Percentiles rank a stretch among this genome's conserved stretches.
Conservation (phyloP, 2,329 filamentous ascomycete species). For the Chaetomiaceae sp. region DNA sequence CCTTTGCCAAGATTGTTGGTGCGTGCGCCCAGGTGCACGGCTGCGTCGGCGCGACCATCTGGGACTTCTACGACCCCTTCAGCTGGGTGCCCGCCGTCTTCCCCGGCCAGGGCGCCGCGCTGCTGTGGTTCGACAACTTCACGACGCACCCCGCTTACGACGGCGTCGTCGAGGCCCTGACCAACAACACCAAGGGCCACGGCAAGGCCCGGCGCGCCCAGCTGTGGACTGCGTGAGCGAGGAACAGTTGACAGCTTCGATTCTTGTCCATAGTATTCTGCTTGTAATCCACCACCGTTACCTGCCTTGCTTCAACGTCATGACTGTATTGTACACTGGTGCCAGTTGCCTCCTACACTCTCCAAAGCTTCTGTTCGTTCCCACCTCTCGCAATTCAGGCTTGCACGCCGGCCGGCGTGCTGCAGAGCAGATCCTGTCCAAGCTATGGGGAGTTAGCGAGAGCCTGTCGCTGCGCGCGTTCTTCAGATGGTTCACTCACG, state of each 20-base stretch:
- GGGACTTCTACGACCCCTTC: conserved; percentile 39
- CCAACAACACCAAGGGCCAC: conserved; percentile 18
- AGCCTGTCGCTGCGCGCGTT: too few relatives aligned
- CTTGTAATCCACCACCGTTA: not conserved
- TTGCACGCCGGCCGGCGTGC: too few relatives aligned
- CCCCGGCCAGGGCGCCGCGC: conserved; percentile 31
- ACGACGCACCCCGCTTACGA: conserved; percentile 23
- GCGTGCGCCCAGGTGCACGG: conserved; percentile 30
- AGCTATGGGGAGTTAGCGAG: too few relatives aligned
- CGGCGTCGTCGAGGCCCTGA: conserved; percentile 20
- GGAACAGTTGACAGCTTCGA: not conserved
- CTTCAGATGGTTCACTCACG: too few relatives aligned
- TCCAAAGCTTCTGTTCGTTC: too few relatives aligned
- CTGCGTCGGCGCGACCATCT: conserved; percentile 40
- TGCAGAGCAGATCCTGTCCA: too few relatives aligned
- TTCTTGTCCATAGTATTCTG: not conserved
- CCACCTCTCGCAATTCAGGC: too few relatives aligned
- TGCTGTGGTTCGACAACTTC: conserved; percentile 32
- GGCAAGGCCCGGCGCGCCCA: conserved; percentile 2
- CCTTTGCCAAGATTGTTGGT: conserved; percentile 22
- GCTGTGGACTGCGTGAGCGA: not conserved
- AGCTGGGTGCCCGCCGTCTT: conserved; percentile 36
- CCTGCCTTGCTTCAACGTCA: not conserved
- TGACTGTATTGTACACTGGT: too few relatives aligned
- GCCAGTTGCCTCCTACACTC: too few relatives aligned